These are phyloP conservation scores for Boletellus ananas DNA, from an alignment of 768 basidiomycete genomes.

Conservation along the genomic window DNA sequence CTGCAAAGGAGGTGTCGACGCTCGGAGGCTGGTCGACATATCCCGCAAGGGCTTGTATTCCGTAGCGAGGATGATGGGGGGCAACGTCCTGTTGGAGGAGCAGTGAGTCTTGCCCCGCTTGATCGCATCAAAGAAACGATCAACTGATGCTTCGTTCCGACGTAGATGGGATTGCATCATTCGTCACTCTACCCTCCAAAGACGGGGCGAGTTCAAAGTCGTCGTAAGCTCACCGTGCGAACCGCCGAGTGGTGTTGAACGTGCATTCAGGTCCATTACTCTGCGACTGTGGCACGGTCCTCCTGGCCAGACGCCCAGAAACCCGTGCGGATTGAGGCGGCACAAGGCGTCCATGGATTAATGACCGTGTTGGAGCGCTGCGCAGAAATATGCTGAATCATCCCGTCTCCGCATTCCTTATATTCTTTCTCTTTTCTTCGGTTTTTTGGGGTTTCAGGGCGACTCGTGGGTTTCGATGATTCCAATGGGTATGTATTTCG, in stretches of 20 bases:
- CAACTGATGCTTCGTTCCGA: conserved; percentile 8
- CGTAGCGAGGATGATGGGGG: conserved; percentile 33
- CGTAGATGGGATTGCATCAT: conserved; percentile 37
- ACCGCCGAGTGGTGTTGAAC: conserved; percentile 10
- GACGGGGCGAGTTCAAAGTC: conserved; percentile 33
- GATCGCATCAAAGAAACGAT: conserved; percentile 15
- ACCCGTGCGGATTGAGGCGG: conserved; percentile 35
- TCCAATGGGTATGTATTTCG: conserved; percentile 19
- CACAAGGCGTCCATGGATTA: conserved; percentile 32
- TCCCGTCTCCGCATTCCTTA: neutral
- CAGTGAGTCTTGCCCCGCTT: conserved; percentile 26
- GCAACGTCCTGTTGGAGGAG: conserved; percentile 36
- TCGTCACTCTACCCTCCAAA: conserved; percentile 28
- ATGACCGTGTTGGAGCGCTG: conserved; percentile 38
- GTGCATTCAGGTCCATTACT: conserved; percentile 31
- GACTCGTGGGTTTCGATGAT: conserved; percentile 12
- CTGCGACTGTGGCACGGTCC: conserved; percentile 36
- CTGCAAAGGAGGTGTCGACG: conserved; percentile 36
- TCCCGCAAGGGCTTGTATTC: conserved; percentile 33
- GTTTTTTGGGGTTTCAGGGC: conserved; percentile 14
- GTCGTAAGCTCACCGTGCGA: conserved; percentile 21
- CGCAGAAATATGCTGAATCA: conserved; percentile 21
- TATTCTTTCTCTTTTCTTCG: neutral
- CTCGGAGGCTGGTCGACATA: conserved; percentile 30
- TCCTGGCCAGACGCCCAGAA: conserved; percentile 33